Conservation (phyloP, 2,329 filamentous ascomycete genomes). For the Clonostachys chloroleuca region DNA sequence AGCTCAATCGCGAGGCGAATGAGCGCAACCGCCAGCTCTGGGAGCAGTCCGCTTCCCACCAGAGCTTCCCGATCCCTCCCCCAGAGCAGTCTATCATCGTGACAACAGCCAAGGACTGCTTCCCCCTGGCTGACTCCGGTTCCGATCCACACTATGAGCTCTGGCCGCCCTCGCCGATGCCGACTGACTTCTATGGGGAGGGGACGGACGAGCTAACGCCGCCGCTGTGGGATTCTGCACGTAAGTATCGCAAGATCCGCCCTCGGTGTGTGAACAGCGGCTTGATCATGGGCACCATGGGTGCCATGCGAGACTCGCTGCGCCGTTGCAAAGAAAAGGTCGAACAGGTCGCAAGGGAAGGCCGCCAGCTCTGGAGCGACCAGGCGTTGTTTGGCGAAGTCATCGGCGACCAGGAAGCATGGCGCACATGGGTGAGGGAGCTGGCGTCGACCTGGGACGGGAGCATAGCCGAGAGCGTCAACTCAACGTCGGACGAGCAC, state of each 20-base stretch:
- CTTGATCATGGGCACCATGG: constrained; percentile 27
- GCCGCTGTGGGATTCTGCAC: constrained; percentile 18
- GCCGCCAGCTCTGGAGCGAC: constrained; percentile 29
- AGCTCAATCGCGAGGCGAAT: constrained; percentile 24
- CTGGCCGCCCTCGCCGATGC: constrained; percentile 28
- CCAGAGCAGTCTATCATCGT: constrained; percentile 24
- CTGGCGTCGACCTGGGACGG: constrained; percentile 25
- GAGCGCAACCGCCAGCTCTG: constrained; percentile 16
- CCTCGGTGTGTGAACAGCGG: constrained; percentile 27
- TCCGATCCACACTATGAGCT: constrained; percentile 26
- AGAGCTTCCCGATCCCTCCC: constrained; percentile 18
- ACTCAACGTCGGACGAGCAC: constrained; percentile 1
- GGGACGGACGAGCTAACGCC: constrained; percentile 20
- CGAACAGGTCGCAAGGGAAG: constrained; percentile 13
- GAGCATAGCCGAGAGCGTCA: constrained; percentile 6
- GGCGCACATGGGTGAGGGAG: constrained; percentile 21
- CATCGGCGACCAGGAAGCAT: constrained; percentile 30
- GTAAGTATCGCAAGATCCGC: constrained; percentile 22
- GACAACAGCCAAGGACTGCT: constrained; percentile 27
- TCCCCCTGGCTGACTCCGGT: constrained; percentile 21
- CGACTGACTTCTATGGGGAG: constrained; percentile 22
- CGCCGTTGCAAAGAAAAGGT: constrained; percentile 19
- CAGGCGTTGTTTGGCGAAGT: constrained; percentile 29
- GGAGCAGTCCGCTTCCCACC: constrained; percentile 3
- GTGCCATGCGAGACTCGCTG: constrained; percentile 14